These are phyloP conservation scores for Thymus mandschuricus DNA, from an alignment of 257 asterid species.

Conservation along the genomic window DNA sequence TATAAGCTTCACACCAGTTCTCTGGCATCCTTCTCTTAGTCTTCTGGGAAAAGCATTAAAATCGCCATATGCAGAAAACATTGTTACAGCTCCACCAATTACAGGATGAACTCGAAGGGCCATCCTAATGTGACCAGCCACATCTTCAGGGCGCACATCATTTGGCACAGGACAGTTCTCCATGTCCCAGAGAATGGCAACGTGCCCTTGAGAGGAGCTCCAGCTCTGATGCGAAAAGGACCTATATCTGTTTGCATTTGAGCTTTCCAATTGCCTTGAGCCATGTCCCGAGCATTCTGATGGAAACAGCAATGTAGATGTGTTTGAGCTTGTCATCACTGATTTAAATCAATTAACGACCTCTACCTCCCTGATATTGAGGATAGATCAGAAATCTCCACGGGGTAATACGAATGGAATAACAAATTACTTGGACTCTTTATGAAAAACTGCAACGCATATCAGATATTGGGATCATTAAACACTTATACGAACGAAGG, in stretches of 20 bases:
- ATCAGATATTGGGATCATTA: neutral
- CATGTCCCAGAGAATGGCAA: slow-evolving; percentile 95
- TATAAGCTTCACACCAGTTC: slow-evolving; percentile 88
- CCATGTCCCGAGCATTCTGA: slow-evolving; percentile 43
- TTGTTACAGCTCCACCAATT: slow-evolving; percentile 75
- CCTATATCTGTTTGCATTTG: slow-evolving; percentile 34
- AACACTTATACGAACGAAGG: neutral
- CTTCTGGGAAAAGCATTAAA: slow-evolving; percentile 84
- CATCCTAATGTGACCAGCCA: slow-evolving; percentile 83
- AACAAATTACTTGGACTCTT: neutral
- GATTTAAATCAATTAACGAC: slow-evolving; percentile 15
- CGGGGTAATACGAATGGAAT: neutral
- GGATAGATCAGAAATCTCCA: slow-evolving; percentile 21
- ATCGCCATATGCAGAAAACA: slow-evolving; percentile 88
- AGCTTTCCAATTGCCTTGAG: slow-evolving; percentile 34
- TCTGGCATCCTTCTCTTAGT: slow-evolving; percentile 89
- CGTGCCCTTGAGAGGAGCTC: slow-evolving; percentile 52
- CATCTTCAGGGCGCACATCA: slow-evolving; percentile 88
- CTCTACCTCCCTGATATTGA: slow-evolving; percentile 37
- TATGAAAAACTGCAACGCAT: neutral
- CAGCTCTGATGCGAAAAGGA: slow-evolving; percentile 42
- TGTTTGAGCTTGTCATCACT: slow-evolving; percentile 48
- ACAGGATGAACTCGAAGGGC: slow-evolving; percentile 80
- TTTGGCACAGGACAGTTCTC: slow-evolving; percentile 96
- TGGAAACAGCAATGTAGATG: slow-evolving; percentile 39